These are phyloP conservation scores for Spiraea crenata DNA, from an alignment of 331 rosid genomes.

Conservation along the genomic window DNA sequence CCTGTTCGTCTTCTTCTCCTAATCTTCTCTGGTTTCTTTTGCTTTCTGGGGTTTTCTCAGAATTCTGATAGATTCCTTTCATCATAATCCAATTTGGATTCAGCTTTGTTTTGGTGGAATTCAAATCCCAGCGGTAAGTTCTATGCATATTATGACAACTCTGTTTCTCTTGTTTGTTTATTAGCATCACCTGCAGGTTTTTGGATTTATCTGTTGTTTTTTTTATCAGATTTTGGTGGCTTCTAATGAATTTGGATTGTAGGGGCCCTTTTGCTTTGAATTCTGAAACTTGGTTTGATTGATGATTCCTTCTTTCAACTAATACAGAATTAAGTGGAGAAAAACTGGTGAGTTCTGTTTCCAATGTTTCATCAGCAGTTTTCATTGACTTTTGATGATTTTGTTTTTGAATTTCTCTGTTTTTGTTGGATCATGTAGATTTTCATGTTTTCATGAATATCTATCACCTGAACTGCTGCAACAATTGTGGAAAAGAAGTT, in stretches of 20 bases:
- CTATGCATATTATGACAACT: not conserved
- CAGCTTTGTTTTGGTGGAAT: constrained; percentile 7
- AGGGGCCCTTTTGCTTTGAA: constrained; percentile 5
- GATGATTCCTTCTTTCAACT: not conserved
- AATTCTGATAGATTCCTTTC: constrained; percentile 9
- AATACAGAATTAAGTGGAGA: constrained; percentile 7
- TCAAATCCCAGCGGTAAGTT: constrained; percentile 14
- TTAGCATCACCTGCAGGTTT: constrained; percentile 1
- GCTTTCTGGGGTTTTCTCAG: constrained; percentile 28
- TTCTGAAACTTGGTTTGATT: constrained; percentile 3
- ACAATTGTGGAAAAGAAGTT: constrained; percentile 17
- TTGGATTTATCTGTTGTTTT: not conserved
- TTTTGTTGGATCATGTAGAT: constrained; percentile 20
- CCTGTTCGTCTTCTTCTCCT: constrained; percentile 6
- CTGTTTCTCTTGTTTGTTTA: not conserved
- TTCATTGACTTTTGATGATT: constrained; percentile 7
- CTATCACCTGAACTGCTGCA: constrained; percentile 21
- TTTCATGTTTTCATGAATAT: not conserved
- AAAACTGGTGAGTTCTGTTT: not conserved
- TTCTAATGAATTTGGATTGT: not conserved
- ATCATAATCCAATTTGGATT: not conserved
- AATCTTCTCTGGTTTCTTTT: not conserved
- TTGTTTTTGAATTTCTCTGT: not conserved
- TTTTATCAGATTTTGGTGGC: not conserved
- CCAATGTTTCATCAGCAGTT: not conserved